Evolutionary conservation across 1,139 yeast genomes (phyloP).

Genomic region (Hansenula anomala): DNA sequence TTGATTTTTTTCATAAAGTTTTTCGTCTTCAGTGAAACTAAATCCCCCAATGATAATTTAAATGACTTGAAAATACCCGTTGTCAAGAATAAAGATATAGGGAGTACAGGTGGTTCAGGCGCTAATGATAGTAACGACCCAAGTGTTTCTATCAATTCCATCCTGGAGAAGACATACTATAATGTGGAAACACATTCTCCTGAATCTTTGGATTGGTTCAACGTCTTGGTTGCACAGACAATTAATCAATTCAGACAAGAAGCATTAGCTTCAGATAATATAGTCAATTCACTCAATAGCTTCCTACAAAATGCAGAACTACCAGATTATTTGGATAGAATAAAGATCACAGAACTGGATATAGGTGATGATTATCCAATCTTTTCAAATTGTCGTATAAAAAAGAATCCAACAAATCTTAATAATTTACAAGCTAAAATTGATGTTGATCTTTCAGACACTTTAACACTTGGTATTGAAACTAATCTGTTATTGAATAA

Average conservation of each 20-base stretch:
- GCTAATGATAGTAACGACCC: slow-evolving; percentile 26
- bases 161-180: slow-evolving; percentile 87
- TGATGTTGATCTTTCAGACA: slow-evolving; percentile 88
- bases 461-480: slow-evolving; percentile 84
- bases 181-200: slow-evolving; percentile 83
- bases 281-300: slow-evolving; percentile 68
- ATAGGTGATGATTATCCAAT: slow-evolving; percentile 96
- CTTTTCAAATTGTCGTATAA: slow-evolving; percentile 86
- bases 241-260: slow-evolving; percentile 83
- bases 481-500: slow-evolving; percentile 77
- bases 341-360: slow-evolving; percentile 80
- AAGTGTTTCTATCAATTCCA: slow-evolving; percentile 32
- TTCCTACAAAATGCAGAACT: slow-evolving; percentile 38
- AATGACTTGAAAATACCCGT: slow-evolving; percentile 20
- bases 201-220: slow-evolving; percentile 95
- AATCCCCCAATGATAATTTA: slow-evolving; percentile 30
- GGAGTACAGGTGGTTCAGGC: slow-evolving; percentile 19
- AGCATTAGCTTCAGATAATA: slow-evolving; percentile 79
- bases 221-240: slow-evolving; percentile 88
- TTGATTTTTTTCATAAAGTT: slow-evolving; percentile 74
- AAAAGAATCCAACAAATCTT: slow-evolving; percentile 39
- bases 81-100: slow-evolving; percentile 17
- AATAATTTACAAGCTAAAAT: slow-evolving; percentile 78
- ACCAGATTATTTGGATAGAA: slow-evolving; percentile 78
- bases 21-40: slow-evolving; percentile 81